A percentile compares a stretch with the other conserved stretches of the same genome.
Conservation (phyloP, 345 rosid species). For the Corchorus olitorius region DNA sequence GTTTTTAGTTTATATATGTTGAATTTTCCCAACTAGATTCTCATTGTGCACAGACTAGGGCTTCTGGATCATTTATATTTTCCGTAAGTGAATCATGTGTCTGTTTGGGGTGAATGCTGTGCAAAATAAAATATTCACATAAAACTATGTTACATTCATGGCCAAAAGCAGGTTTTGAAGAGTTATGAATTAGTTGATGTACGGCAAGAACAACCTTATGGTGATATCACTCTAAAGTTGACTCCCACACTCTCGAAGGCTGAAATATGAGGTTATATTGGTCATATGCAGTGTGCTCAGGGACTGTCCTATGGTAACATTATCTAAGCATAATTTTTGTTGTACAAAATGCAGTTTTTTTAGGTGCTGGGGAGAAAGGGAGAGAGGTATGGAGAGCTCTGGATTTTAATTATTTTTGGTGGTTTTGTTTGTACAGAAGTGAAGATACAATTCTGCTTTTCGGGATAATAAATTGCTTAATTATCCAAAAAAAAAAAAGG, state of each 20-base stretch:
- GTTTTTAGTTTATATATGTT: neutral
- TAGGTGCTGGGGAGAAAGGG: neutral
- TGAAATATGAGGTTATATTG: conserved; percentile 34
- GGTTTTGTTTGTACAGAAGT: neutral
- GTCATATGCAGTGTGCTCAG: neutral
- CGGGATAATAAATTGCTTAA: no score
- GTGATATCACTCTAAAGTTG: conserved; percentile 59
- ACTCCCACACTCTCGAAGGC: conserved; percentile 50
- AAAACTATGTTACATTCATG: neutral
- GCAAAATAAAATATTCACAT: neutral
- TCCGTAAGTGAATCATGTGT: neutral
- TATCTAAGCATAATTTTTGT: neutral
- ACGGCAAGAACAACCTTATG: conserved; percentile 62
- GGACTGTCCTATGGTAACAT: neutral
- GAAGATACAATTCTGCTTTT: neutral
- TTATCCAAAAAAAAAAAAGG: no score
- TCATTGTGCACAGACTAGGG: neutral
- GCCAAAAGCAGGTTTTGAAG: conserved; percentile 68
- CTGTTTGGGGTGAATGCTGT: neutral
- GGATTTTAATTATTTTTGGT: neutral
- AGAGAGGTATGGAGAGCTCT: neutral
- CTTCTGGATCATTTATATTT: neutral
- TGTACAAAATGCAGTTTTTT: neutral
- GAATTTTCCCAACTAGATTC: neutral
- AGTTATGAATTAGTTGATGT: conserved; percentile 68